Conservation (phyloP, 805 yeast species). For the Hanseniaspora mollemarum region DNA sequence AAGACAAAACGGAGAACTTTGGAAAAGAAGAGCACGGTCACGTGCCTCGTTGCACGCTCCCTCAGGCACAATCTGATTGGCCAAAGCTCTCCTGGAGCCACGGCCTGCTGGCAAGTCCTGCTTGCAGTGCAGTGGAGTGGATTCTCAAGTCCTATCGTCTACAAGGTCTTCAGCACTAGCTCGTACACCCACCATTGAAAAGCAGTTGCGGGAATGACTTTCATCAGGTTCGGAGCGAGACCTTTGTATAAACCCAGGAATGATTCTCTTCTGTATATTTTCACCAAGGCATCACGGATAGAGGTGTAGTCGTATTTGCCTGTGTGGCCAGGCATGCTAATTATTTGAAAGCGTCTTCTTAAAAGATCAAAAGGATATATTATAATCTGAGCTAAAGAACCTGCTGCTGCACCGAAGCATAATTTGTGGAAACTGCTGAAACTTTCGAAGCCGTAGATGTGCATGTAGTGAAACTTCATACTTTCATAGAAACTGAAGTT, state of each 20-base stretch:
- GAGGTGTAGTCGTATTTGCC: constrained; percentile 75
- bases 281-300: constrained; percentile 58
- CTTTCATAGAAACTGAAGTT: constrained; percentile 85
- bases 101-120: too few species aligned
- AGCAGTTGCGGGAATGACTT: constrained; percentile 92
- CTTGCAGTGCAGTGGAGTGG: too few species aligned
- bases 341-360: constrained; percentile 82
- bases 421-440: constrained; percentile 42
- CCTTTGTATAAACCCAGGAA: constrained; percentile 61
- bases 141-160: too few species aligned
- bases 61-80: too few species aligned
- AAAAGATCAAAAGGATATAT: constrained; percentile 87
- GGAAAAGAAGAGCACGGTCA: too few species aligned
- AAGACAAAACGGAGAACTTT: too few species aligned
- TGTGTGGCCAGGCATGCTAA: constrained; percentile 58
- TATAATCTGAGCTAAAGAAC: constrained; percentile 79
- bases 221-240: constrained; percentile 67
- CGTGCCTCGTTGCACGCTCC: too few species aligned
- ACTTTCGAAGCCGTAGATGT: constrained; percentile 21
- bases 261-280: constrained; percentile 68
- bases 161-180: constrained; percentile 34
- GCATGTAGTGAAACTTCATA: constrained; percentile 42
- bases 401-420: constrained; percentile 71
- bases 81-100: too few species aligned
- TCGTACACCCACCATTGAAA: constrained; percentile 87